Evolutionary conservation across 1,284 basidiomycete genomes (phyloP), one percentile per base, ranked within the genome.

Genomic region (Meripilus lineatus): DNA sequence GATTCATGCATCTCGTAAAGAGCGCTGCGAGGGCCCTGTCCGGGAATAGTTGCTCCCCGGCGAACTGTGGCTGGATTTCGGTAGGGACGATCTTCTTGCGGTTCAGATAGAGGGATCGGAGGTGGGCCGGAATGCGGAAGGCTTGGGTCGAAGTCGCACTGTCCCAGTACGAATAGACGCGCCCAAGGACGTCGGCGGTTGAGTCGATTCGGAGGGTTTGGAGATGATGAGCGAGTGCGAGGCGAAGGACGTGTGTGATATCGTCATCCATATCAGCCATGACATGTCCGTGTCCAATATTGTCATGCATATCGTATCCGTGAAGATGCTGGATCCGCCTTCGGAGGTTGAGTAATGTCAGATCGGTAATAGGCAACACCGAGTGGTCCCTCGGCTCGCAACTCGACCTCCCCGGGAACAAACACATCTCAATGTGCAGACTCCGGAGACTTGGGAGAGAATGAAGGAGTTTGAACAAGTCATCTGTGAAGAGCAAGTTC

Each of bases 161-260:
- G 11, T 52, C 50, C 23, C 48, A 50, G 17, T 42, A 48, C 6
- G 46, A 55, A 42, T 61, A 67, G 22, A 66, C 56, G 37, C 47
- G 46, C 20, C 55, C 56, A 51, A 69, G 65, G 14, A 69, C 59
- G 46, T 66, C 65, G 18, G 68, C 69, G 2, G 65, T 65, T 38
- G 56, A 58, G 47, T 70, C 68, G 47, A 70, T 59, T 39, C 59
- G 62, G 18, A 70, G 55, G 20, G 58, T 54, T 32, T 60, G 61
- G n/a, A 70, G 62, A 5, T 52, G 56, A 18, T 55, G 54, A 1
- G 55, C 68, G 30, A 55, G 56, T n/a, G 56, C 62, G 25, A 68
- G 59, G 2, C 52, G 49, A 45, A 61, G 55, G 3, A 53, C 50
- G 35, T 51, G 48, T 3, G 48, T 38, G 35, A 59, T 44, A 37